Percentiles rank a stretch among this genome's conserved stretches.
Evolutionary conservation across 225 moss, liverwort and hornwort species (phyloP).

Genomic region (Straminergon stramineum): DNA sequence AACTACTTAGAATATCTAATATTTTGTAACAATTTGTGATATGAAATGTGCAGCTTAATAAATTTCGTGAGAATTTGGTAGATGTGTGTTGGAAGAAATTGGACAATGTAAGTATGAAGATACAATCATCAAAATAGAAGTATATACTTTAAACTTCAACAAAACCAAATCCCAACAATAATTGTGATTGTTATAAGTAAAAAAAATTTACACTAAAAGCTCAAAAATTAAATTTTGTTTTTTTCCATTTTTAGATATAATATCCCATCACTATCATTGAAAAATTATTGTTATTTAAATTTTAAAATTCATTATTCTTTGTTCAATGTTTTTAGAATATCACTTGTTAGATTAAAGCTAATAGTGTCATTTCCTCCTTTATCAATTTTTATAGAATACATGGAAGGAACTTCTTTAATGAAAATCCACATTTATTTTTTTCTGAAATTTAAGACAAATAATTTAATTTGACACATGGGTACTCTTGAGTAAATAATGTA

Average conservation of each 20-base stretch:
- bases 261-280: background rate
- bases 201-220: no score
- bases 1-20: background rate
- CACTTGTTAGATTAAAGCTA: background rate
- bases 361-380: background rate
- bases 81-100: slow-evolving; percentile 44
- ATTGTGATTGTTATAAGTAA: background rate
- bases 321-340: background rate
- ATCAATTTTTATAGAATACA: no score
- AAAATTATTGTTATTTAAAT: no score
- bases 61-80: slow-evolving; percentile 47
- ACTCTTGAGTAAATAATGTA: background rate
- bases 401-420: background rate
- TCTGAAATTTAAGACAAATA: background rate
- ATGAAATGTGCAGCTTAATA: slow-evolving; percentile 24
- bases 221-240: no score
- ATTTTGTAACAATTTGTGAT: background rate
- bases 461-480: no score
- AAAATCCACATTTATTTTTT: background rate
- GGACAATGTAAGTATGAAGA: slow-evolving; percentile 38
- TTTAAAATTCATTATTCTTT: no score
- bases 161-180: rapidly evolving
- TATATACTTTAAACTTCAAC: background rate
- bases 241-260: background rate
- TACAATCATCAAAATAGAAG: background rate